phyloP scores from a whole-genome alignment of 768 basidiomycete species.

The Hygrocybe coccinea region DNA sequence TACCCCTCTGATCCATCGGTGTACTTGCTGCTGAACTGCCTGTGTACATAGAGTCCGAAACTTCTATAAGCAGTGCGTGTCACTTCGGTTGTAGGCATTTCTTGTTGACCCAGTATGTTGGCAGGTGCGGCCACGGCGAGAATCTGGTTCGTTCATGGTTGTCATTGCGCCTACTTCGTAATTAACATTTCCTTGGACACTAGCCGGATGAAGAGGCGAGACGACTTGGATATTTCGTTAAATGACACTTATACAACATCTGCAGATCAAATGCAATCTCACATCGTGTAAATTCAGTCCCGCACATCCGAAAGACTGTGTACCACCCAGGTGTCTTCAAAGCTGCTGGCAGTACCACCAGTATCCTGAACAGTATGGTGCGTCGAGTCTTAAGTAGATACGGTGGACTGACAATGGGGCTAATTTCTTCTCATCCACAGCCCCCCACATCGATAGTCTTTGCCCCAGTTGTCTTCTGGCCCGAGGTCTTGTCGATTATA shows the following conservation, averaged over 20 bases:
- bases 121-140: slow-evolving; percentile 53
- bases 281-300: slow-evolving; percentile 61
- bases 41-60: slow-evolving; percentile 45
- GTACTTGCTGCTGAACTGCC: slow-evolving; percentile 19
- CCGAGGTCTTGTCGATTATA: neutral
- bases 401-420: neutral
- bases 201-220: slow-evolving; percentile 58
- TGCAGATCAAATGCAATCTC: slow-evolving; percentile 60
- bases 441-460: slow-evolving; percentile 54
- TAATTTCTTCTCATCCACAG: slow-evolving; percentile 18
- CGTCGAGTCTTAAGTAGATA: slow-evolving; percentile 10
- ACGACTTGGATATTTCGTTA: neutral
- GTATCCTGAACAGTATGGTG: slow-evolving; percentile 63
- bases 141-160: slow-evolving; percentile 38
- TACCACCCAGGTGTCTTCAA: slow-evolving; percentile 46
- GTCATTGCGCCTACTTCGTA: neutral
- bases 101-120: neutral
- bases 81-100: neutral
- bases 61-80: slow-evolving; percentile 45
- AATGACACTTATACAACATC: neutral
- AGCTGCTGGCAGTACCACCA: slow-evolving; percentile 70
- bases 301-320: slow-evolving; percentile 47
- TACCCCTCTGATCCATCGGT: slow-evolving; percentile 1
- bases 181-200: slow-evolving; percentile 5
- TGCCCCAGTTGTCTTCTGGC: slow-evolving; percentile 47